Base-by-base conservation (phyloP, 192 early-diverging fungal genomes). In the Haplosporangium gracile region DNA sequence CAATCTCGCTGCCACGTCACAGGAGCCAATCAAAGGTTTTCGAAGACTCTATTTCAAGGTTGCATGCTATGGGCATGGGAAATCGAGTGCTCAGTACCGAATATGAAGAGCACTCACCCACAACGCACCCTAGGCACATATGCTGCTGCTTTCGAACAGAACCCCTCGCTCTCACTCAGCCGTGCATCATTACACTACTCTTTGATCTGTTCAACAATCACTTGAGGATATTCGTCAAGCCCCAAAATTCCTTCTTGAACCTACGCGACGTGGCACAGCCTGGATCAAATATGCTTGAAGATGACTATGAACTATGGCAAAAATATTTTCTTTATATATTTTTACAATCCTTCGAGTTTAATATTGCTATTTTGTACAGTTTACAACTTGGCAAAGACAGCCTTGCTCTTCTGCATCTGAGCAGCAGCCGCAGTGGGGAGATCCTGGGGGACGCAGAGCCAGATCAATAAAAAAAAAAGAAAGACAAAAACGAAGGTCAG, bases 351-450 rank as follows among this genome's bases (percentile, higher is more conserved):
- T 26, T 55, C 20, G 24, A 29, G 24, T 60, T n/a, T n/a, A n/a
- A 3, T 32, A 11, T 65, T 1, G 15, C 18, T 57, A 6, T 29
- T 63, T 15, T 65, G 0, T 65, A 65, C 26, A 65, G 10, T 72
- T 78, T 81, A 86, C 69, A 86, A 36, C 79, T 86, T 86, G 43
- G 84, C 79, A 70, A 86, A 86, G 16, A 42, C 63, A 13, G 79
- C 24, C 75, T 80, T 86, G 39, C 10, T 69, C 84, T 86, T 86
- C 63, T 78, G 75, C 79, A 86, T 81, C 2, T 78, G 36, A 24
- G 84, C 84, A 11, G 79, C 78, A 53, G 83, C 83, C 16, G 78
- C 83, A 11, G 22, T 26, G 26, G 83, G 83, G 60, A 85, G 68
- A 77, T 85, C 83, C 83, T 85, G 60, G 10, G 29, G 32, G 32